Percentiles rank a stretch among this genome's conserved stretches.
Conservation (phyloP, 352 stramenopile species). For the Phytophthora quininea region DNA sequence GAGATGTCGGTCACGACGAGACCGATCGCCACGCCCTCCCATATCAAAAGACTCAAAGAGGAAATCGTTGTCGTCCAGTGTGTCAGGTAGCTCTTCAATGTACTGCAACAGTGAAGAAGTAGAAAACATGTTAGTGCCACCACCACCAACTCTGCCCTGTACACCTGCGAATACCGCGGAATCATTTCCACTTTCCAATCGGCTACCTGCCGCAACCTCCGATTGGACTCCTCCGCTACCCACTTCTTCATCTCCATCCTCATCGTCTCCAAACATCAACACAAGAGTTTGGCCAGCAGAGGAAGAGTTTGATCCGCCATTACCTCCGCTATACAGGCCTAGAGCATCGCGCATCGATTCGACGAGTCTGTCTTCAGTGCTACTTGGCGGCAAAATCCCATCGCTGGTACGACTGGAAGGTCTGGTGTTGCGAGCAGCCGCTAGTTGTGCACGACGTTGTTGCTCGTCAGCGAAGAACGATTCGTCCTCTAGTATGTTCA, state of each 20-base stretch:
- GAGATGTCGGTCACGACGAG: constrained; percentile 41
- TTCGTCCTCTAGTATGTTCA: constrained; percentile 80
- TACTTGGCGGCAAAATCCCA: constrained; percentile 12
- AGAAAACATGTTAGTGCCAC: constrained; percentile 22
- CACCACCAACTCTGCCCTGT: constrained; percentile 18
- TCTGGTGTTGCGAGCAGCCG: constrained; percentile 28
- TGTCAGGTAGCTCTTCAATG: constrained; percentile 64
- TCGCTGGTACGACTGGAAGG: constrained; percentile 16
- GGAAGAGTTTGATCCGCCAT: constrained; percentile 11
- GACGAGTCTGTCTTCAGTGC: constrained; percentile 41
- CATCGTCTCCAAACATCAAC: constrained; percentile 45
- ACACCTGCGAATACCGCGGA: constrained; percentile 8
- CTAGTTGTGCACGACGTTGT: constrained; percentile 42
- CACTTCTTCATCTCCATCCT: constrained; percentile 32
- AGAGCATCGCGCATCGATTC: constrained; percentile 49
- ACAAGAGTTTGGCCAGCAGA: constrained; percentile 43
- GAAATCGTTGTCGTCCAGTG: constrained; percentile 51
- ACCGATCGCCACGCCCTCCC: constrained; percentile 35
- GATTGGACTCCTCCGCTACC: constrained; percentile 3
- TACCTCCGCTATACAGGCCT: constrained; percentile 27
- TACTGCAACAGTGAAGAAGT: constrained; percentile 54
- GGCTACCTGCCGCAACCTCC: constrained; percentile 10
- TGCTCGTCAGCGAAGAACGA: constrained; percentile 60
- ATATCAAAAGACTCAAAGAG: constrained; percentile 66
- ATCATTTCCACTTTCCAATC: constrained; percentile 10